phyloP scores from a whole-genome alignment of 1,284 basidiomycete genomes.

The Hemileia vastatrix region DNA sequence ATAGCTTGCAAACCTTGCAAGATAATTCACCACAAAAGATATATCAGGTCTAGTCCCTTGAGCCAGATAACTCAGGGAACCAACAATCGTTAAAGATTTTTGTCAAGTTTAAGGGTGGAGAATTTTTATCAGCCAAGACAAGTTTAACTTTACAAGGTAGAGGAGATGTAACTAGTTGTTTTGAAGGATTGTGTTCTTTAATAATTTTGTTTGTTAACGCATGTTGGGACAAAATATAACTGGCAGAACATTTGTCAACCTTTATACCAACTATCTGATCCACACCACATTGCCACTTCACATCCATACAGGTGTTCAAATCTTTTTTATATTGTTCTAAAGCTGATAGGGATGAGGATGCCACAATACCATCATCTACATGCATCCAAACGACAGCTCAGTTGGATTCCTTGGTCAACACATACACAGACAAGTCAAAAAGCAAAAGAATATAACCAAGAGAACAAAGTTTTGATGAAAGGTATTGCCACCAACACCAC shows the following conservation, averaged over 20 bases:
- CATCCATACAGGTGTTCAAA: not conserved
- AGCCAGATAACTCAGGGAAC: not conserved
- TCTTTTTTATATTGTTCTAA: not conserved
- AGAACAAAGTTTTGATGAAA: rapidly evolving
- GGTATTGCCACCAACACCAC: constrained; percentile 12
- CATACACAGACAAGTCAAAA: not conserved
- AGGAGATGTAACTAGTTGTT: not conserved
- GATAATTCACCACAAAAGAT: not conserved
- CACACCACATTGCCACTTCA: not conserved
- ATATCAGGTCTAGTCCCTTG: constrained; percentile 3
- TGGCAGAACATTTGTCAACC: not conserved
- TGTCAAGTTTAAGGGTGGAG: too few species aligned
- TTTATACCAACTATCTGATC: not conserved
- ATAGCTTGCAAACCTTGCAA: not conserved
- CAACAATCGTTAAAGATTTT: not conserved
- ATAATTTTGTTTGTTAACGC: not conserved
- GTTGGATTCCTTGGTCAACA: not conserved
- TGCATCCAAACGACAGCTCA: not conserved
- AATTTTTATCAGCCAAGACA: too few species aligned
- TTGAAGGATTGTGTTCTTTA: not conserved
- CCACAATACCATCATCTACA: not conserved
- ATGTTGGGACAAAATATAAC: not conserved
- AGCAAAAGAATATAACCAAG: not conserved
- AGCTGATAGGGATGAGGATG: not conserved
- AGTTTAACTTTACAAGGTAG: not conserved